phyloP scores from a whole-genome alignment of 495 filamentous ascomycete genomes.

The Hypoxylon rickii region DNA sequence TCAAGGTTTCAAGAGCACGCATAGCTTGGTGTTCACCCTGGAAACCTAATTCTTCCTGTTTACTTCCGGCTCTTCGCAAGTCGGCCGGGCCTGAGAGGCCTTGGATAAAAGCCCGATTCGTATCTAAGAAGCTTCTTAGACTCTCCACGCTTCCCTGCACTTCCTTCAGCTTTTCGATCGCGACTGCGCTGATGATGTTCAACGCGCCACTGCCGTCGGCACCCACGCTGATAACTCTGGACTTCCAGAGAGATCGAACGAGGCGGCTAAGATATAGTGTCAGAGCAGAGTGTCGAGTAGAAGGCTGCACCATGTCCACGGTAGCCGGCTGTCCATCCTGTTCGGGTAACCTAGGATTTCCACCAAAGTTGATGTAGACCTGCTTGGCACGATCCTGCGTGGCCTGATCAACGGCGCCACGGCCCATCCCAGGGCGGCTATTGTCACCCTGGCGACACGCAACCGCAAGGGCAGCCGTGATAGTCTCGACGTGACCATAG shows the following conservation, averaged over 20 bases:
- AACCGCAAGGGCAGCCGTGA: slow-evolving; percentile 92
- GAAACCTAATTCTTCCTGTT: slow-evolving; percentile 85
- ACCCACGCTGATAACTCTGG: slow-evolving; percentile 52
- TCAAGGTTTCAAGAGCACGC: slow-evolving; percentile 78
- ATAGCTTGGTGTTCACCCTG: slow-evolving; percentile 94
- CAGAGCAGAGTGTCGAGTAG: slow-evolving; percentile 85
- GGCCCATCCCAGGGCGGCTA: slow-evolving; percentile 66
- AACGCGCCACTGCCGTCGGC: slow-evolving; percentile 58
- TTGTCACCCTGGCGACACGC: slow-evolving; percentile 90
- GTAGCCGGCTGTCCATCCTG: slow-evolving; percentile 64
- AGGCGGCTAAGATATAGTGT: slow-evolving; percentile 85
- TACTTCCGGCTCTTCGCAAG: slow-evolving; percentile 67
- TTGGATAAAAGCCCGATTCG: slow-evolving; percentile 88
- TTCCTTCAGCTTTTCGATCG: slow-evolving; percentile 64
- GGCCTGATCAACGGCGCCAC: slow-evolving; percentile 73
- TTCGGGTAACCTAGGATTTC: slow-evolving; percentile 76
- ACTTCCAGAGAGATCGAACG: slow-evolving; percentile 83
- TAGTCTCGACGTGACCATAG: slow-evolving; percentile 84
- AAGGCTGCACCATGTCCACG: slow-evolving; percentile 82
- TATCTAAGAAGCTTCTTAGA: slow-evolving; percentile 77
- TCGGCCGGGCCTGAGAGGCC: slow-evolving; percentile 87
- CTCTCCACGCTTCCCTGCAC: slow-evolving; percentile 81
- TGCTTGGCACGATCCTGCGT: slow-evolving; percentile 82
- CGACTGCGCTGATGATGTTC: slow-evolving; percentile 64
- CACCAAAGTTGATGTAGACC: slow-evolving; percentile 88